Percentiles rank a stretch among this genome's conserved stretches.
Conservation (phyloP, 257 asterid genomes). For the Solanum habrochaites region DNA sequence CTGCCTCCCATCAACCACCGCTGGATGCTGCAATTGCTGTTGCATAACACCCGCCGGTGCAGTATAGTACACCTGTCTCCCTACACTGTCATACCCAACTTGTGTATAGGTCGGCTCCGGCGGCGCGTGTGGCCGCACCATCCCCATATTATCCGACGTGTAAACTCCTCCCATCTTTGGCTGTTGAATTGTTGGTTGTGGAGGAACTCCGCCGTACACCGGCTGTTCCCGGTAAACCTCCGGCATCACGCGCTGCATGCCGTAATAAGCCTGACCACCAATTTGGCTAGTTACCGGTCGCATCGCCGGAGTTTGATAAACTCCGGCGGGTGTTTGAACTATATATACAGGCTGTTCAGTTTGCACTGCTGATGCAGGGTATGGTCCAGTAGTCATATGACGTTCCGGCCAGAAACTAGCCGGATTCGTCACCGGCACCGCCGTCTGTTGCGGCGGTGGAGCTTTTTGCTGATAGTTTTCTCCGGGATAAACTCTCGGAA, state of each 20-base stretch:
- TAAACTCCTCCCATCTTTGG: constrained; percentile 13
- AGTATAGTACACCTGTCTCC: constrained; percentile 22
- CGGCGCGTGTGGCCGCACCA: background rate
- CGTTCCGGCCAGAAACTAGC: constrained; percentile 4
- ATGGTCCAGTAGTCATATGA: constrained; percentile 7
- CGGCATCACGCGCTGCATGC: constrained; percentile 21
- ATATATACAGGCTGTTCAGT: constrained; percentile 12
- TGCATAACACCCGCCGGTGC: constrained; percentile 7
- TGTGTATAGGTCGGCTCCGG: constrained; percentile 15
- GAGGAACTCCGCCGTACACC: constrained; percentile 11
- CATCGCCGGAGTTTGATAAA: constrained; percentile 4
- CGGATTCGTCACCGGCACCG: background rate
- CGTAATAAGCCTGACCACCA: constrained; percentile 16
- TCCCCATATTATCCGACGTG: constrained; percentile 9
- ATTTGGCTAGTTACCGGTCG: constrained; percentile 22
- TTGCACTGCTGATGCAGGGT: background rate
- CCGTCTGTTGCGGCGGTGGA: background rate
- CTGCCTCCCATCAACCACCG: constrained; percentile 6
- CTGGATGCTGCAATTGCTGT: constrained; percentile 8
- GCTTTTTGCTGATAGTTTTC: constrained; percentile 10
- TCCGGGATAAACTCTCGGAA: background rate
- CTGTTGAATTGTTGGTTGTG: constrained; percentile 11
- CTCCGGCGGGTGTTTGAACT: constrained; percentile 7
- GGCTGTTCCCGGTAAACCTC: constrained; percentile 29
- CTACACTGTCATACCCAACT: constrained; percentile 17